A percentile compares a stretch with the other conserved stretches of the same genome.
Evolutionary conservation across 345 rosid species (phyloP).

Genomic region (Moricandia moricandioides): DNA sequence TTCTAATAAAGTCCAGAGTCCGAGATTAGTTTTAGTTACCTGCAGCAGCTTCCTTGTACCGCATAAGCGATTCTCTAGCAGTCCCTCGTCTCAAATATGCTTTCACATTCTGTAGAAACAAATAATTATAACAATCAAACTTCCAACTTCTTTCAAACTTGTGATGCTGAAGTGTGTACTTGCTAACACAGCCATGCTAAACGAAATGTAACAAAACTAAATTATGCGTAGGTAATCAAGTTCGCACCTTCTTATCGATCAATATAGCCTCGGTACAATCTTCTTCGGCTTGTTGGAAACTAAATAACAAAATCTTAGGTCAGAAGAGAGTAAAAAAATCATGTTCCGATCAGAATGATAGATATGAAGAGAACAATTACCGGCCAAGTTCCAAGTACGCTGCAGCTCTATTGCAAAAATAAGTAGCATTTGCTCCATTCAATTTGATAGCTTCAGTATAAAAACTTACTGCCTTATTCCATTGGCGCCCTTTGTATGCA

Average conservation of each 20-base stretch:
- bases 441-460: conserved; percentile 87
- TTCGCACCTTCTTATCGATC: conserved; percentile 76
- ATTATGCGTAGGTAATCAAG: neutral
- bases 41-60: conserved; percentile 75
- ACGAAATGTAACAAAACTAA: neutral
- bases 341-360: conserved; percentile 16
- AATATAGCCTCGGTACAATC: conserved; percentile 75
- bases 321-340: conserved; percentile 1
- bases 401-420: conserved; percentile 80
- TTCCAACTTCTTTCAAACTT: neutral
- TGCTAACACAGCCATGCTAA: conserved; percentile 1
- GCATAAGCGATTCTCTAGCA: conserved; percentile 76
- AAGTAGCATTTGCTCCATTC: conserved; percentile 68
- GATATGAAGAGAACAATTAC: conserved; percentile 34
- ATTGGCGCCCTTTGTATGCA: conserved; percentile 75
- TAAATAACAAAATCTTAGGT: conserved; percentile 35
- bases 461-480: conserved; percentile 80
- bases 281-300: conserved; percentile 89
- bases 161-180: neutral
- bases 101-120: conserved; percentile 72
- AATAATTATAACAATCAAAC: neutral
- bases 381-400: conserved; percentile 80
- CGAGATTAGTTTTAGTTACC: conserved; percentile 42
- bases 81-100: conserved; percentile 93
- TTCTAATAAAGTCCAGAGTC: neutral